Evolutionary conservation across 257 asterid genomes (phyloP).

Genomic region (Phtheirospermum japonicum): DNA sequence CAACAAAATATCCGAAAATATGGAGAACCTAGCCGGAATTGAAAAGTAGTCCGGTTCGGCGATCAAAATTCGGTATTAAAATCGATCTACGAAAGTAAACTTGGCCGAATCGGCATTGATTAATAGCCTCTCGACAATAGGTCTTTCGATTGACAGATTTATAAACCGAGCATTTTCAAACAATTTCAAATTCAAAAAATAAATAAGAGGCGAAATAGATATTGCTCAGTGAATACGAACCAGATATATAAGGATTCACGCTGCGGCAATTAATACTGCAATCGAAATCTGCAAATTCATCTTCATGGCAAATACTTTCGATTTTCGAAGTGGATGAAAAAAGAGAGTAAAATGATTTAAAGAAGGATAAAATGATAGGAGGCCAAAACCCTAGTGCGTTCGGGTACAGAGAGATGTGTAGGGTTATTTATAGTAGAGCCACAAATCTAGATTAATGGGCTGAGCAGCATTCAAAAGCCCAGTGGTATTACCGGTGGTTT

Average conservation of each 20-base stretch:
- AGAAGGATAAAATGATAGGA: no score
- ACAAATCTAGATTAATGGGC: no score
- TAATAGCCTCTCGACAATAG: conserved; percentile 67
- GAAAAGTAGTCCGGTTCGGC: conserved; percentile 33
- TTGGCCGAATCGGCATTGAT: conserved; percentile 62
- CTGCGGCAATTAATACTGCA: conserved; percentile 36
- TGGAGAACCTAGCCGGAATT: conserved; percentile 39
- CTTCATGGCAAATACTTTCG: conserved; percentile 36
- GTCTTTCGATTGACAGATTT: conserved; percentile 47
- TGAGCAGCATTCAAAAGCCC: no score
- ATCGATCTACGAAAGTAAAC: conserved; percentile 79
- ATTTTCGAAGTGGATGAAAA: no score
- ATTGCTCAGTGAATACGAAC: conserved; percentile 95
- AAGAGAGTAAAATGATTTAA: no score
- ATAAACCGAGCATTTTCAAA: neutral
- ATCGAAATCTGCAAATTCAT: conserved; percentile 19
- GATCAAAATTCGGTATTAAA: conserved; percentile 38
- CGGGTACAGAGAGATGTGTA: no score
- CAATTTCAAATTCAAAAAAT: neutral
- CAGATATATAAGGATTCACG: conserved; percentile 41
- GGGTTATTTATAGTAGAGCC: no score
- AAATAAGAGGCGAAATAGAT: neutral
- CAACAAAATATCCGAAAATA: conserved; percentile 21
- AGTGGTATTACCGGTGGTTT: no score
- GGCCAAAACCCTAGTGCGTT: no score